A percentile compares a stretch with the other conserved stretches of the same genome.
Evolutionary conservation across 345 rosid genomes (phyloP).

Genomic region (Cardamine resedifolia): DNA sequence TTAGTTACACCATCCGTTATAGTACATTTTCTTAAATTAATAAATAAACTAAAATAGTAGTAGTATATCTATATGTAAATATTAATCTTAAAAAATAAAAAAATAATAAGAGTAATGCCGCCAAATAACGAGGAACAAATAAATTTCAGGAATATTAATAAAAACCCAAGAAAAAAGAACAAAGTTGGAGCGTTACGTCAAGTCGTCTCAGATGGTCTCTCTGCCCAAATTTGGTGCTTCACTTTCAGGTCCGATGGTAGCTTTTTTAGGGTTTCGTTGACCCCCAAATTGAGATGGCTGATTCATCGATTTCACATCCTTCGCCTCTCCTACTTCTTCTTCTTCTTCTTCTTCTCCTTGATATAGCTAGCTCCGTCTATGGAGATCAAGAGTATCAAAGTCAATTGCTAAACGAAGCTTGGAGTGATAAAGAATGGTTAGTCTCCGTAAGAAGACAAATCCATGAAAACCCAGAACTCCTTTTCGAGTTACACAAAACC

Average conservation of each 20-base stretch:
- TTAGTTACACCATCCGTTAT: too few species aligned
- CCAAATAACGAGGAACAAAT: background rate
- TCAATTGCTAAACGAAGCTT: conserved; percentile 47
- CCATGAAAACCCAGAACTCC: conserved; percentile 85
- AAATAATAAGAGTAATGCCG: background rate
- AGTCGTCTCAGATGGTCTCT: background rate
- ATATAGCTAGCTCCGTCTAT: background rate
- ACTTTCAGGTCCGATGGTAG: background rate
- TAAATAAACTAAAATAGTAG: too few species aligned
- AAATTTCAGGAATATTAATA: background rate
- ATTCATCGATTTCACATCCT: conserved; percentile 2
- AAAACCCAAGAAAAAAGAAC: background rate
- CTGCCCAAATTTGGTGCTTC: too few species aligned
- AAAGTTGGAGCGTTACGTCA: background rate
- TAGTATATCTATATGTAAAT: too few species aligned
- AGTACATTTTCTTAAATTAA: background rate
- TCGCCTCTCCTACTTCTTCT: conserved; percentile 15
- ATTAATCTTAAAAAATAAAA: too few species aligned
- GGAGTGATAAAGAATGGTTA: conserved; percentile 58
- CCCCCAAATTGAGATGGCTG: conserved; percentile 2
- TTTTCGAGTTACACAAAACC: conserved; percentile 67
- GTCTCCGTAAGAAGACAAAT: conserved; percentile 62
- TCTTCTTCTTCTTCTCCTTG: background rate
- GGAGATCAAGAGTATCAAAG: conserved; percentile 36
- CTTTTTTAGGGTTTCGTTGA: background rate